A percentile compares a stretch with the other conserved stretches of the same genome.
Conservation (phyloP, 2,329 filamentous ascomycete species). For the Colletotrichum musae region DNA sequence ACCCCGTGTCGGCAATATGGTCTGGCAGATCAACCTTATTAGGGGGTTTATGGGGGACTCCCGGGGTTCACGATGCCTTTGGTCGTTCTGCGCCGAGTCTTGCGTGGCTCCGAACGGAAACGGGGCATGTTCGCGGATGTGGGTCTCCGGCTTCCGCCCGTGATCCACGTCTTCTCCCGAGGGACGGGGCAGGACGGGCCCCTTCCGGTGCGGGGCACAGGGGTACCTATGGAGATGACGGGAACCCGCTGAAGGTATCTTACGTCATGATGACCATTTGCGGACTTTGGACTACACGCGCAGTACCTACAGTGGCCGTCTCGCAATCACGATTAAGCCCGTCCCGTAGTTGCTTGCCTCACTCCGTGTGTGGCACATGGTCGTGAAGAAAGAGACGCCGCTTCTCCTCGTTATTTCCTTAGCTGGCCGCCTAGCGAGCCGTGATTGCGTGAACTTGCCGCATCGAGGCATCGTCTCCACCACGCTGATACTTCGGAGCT, state of each 20-base stretch:
- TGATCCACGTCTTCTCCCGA: background rate
- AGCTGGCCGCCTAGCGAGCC: constrained; percentile 6
- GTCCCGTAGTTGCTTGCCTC: background rate
- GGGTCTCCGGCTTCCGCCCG: constrained; percentile 1
- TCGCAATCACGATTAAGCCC: too few relatives aligned
- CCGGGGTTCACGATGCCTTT: background rate
- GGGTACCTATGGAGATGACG: background rate
- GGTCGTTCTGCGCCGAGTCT: background rate
- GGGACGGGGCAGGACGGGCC: background rate
- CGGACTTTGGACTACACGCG: too few relatives aligned
- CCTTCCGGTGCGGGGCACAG: background rate
- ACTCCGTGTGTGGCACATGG: background rate
- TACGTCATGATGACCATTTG: constrained; percentile 18
- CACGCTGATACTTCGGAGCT: constrained; percentile 35
- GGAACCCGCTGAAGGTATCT: background rate
- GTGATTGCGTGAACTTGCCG: constrained; percentile 26
- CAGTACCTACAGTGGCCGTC: too few relatives aligned
- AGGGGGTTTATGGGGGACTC: too few relatives aligned
- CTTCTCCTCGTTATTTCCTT: background rate
- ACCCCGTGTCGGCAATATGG: too few relatives aligned
- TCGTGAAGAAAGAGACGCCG: background rate
- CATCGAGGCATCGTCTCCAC: constrained; percentile 20
- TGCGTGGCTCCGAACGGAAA: background rate
- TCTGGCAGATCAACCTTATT: too few relatives aligned
- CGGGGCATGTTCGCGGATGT: background rate